A percentile compares a stretch with the other conserved stretches of the same genome.
Evolutionary conservation across 176 grass and related monocot species (phyloP).

Genomic region (Ampelocalamus luodianensis): DNA sequence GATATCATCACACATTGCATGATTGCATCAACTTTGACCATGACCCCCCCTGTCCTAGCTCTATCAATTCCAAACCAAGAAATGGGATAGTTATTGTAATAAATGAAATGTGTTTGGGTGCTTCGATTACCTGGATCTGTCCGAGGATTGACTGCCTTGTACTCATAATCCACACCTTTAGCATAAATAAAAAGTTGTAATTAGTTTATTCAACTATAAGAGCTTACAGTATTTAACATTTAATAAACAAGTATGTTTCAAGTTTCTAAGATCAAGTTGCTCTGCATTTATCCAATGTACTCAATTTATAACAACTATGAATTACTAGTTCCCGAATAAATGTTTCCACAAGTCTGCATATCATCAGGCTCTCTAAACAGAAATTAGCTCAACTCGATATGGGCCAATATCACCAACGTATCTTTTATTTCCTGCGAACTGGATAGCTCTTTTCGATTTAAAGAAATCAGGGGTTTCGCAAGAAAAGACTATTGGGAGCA

Average conservation of each 20-base stretch:
- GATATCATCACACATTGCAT: background rate
- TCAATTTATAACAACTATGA: background rate
- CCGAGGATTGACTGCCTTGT: slow-evolving; percentile 76
- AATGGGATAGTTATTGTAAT: background rate
- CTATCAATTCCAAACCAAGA: background rate
- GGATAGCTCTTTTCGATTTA: no score
- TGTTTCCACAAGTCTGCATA: background rate
- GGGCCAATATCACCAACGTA: no score
- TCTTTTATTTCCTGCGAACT: no score
- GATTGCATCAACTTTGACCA: background rate
- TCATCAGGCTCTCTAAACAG: background rate
- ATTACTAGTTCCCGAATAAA: background rate
- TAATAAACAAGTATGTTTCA: background rate
- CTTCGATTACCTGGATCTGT: slow-evolving; percentile 56
- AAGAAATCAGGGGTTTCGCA: no score
- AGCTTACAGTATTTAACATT: background rate
- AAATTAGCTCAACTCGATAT: background rate
- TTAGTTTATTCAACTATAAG: slow-evolving; percentile 20
- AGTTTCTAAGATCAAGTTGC: background rate
- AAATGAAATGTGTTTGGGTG: background rate
- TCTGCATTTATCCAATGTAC: background rate
- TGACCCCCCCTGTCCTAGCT: background rate
- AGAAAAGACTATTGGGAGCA: background rate
- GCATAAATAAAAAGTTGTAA: background rate
- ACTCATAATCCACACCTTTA: slow-evolving; percentile 82